phyloP scores from a whole-genome alignment of 192 early-diverging fungal species.

The Coemansia sp. region DNA sequence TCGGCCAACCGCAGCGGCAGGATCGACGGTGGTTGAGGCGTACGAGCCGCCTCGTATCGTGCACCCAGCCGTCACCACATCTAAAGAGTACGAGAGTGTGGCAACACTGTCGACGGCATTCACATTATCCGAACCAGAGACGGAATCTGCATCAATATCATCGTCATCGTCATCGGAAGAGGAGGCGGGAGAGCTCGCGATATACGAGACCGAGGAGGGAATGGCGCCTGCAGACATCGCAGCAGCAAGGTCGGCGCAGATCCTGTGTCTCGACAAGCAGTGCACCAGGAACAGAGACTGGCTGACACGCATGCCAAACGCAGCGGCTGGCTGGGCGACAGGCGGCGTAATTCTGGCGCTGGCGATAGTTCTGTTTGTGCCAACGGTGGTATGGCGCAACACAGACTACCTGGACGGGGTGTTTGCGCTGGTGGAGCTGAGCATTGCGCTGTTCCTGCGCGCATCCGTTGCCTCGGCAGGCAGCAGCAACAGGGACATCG shows the following conservation, averaged over 20 bases:
- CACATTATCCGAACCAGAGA: not conserved
- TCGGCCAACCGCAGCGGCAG: not conserved
- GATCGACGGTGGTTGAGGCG: not conserved
- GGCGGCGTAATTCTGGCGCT: slow-evolving; percentile 10
- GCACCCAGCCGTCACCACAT: slow-evolving; percentile 8
- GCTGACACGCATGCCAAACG: slow-evolving; percentile 23
- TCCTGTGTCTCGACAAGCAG: slow-evolving; percentile 9
- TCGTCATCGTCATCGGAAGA: not conserved
- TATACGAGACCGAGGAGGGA: not conserved
- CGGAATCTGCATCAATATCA: not conserved
- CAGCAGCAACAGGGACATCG: not conserved
- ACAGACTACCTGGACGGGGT: slow-evolving; percentile 22
- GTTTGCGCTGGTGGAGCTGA: slow-evolving; percentile 24
- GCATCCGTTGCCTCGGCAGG: slow-evolving; percentile 11
- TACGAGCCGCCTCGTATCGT: slow-evolving; percentile 7
- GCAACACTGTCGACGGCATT: slow-evolving; percentile 13
- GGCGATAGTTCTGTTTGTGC: slow-evolving; percentile 3
- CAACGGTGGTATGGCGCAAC: slow-evolving; percentile 11
- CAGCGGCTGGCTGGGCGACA: slow-evolving; percentile 16
- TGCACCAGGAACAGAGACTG: slow-evolving; percentile 21
- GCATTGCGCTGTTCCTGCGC: slow-evolving; percentile 20
- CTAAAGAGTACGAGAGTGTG: not conserved
- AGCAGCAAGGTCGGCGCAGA: not conserved
- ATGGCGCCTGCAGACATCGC: not conserved
- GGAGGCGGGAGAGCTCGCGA: not conserved